Evolutionary conservation across 345 rosid genomes (phyloP).

Genomic region (Arabis alpina): DNA sequence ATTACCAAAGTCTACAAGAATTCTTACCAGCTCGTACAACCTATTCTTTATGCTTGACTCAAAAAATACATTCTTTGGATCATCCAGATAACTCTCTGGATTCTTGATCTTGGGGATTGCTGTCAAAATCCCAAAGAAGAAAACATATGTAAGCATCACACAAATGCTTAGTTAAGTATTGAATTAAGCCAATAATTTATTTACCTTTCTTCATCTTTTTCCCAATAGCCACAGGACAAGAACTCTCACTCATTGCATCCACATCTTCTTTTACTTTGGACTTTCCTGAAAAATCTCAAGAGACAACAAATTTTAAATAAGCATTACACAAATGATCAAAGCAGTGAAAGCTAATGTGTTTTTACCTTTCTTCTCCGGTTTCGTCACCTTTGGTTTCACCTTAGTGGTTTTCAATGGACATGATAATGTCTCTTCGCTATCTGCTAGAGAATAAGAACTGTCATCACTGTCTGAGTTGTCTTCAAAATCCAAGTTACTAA

Average conservation of each 20-base stretch:
- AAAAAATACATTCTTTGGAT: background rate
- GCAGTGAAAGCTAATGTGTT: background rate
- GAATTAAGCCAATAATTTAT: background rate
- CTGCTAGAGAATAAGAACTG: slow-evolving; percentile 8
- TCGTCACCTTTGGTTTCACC: slow-evolving; percentile 13
- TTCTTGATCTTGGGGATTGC: background rate
- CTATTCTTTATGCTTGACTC: slow-evolving; percentile 6
- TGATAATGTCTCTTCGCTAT: slow-evolving; percentile 3
- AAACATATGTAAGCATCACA: background rate
- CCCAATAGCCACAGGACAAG: background rate
- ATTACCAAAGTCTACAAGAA: background rate
- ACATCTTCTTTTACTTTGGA: background rate
- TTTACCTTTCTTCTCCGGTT: slow-evolving; percentile 19
- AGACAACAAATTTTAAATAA: slow-evolving; percentile 1
- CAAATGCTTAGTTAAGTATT: background rate
- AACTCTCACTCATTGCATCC: background rate
- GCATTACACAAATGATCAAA: slow-evolving; percentile 14
- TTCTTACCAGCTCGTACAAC: slow-evolving; percentile 24
- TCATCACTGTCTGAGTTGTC: slow-evolving; percentile 31
- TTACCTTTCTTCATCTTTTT: background rate
- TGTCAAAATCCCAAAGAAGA: background rate
- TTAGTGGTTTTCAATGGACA: background rate
- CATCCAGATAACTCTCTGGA: slow-evolving; percentile 10
- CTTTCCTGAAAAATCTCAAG: slow-evolving; percentile 7
- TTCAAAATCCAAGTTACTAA: slow-evolving; percentile 1